Evolutionary conservation across 2,329 filamentous ascomycete genomes (phyloP), one percentile per base, ranked within the genome.

Genomic region (Monilinia laxa): DNA sequence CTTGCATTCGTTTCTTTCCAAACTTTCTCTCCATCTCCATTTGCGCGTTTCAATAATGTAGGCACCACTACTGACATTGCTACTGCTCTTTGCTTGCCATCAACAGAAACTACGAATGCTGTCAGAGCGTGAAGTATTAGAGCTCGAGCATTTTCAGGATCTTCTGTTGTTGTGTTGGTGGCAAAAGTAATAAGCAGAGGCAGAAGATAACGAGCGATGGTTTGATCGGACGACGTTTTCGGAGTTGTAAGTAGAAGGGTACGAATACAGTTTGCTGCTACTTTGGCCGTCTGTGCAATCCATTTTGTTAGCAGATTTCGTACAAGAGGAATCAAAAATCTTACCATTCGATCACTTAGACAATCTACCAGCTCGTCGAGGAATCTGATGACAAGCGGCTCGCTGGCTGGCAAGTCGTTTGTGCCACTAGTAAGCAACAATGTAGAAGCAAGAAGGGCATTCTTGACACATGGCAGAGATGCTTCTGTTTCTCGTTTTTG

Each of bases 391-490:
- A 97, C 85, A 0, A 96, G 83, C 11, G 89, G 86, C 72, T 98
- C 93, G 53, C 85, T 86, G 0, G 91, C 85, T 0, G 88, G 85
- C 65, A 98, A 84, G 54, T 88, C 84, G 71, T 90, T 90, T 68
- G 87, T 84, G 9, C 91, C 90, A 52, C 89, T 89, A 11, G 92
- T 97, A 68, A 99, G 88, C 11, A 99, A 84, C 68, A 99, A 90
- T 0, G 95, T 97, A 57, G 90, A 89, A 0, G 93, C 92, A 58
- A 99, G 83, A 6, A 99, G 85, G 5, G 90, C 91, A 75, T 98
- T 99, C 81, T 96, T 97, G 74, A 97, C 94, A 76, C 93, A 96
- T 1, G 90, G 82, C 31, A 99, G 82, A 3, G 93, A 92, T 6
- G 90, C 88, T 25, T 93, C 88, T 11, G 77, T 79, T 74, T 93